A percentile compares a stretch with the other conserved stretches of the same genome.
Conservation (phyloP, 2,329 filamentous ascomycete species). For the Paraconiothyrium brasiliense region DNA sequence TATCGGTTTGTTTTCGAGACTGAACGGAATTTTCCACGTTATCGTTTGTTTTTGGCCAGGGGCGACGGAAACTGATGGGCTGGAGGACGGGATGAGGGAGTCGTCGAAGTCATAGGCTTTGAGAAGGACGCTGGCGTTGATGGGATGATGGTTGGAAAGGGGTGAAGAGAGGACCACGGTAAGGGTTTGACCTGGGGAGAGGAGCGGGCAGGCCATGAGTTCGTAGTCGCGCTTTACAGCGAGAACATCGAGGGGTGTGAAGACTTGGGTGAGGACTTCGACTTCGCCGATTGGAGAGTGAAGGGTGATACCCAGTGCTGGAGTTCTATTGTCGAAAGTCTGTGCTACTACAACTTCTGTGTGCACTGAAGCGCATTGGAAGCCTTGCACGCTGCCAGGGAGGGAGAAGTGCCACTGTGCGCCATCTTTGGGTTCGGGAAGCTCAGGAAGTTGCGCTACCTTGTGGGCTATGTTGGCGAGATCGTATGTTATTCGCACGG, state of each 20-base stretch:
- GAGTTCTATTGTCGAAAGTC: conserved; percentile 6
- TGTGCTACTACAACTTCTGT: conserved; percentile 17
- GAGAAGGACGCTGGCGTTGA: conserved; percentile 5
- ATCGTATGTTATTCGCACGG: conserved; percentile 43
- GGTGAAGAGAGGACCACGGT: conserved; percentile 6
- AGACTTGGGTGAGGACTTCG: conserved; percentile 15
- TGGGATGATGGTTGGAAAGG: neutral
- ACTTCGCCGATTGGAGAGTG: conserved; percentile 1
- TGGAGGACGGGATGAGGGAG: conserved; percentile 1
- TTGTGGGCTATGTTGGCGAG: conserved; percentile 39
- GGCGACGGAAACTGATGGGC: neutral
- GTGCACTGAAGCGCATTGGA: conserved; percentile 1
- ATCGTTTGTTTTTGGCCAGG: conserved; percentile 3
- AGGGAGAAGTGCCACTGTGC: conserved; percentile 52
- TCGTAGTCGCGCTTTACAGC: conserved; percentile 27
- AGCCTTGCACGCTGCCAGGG: conserved; percentile 48
- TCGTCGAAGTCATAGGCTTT: conserved; percentile 20
- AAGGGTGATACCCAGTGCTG: conserved; percentile 17
- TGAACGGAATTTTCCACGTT: conserved; percentile 15
- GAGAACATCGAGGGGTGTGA: conserved; percentile 20
- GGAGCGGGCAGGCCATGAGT: conserved; percentile 17
- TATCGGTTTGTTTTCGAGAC: conserved; percentile 14
- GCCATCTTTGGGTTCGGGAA: conserved; percentile 41
- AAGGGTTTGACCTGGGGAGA: conserved; percentile 15
- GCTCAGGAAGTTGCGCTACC: conserved; percentile 28